A percentile compares a stretch with the other conserved stretches of the same genome.
These are phyloP conservation scores for Oxytropis ochrocephala DNA, from an alignment of 306 rosid species.

Conservation along the genomic window DNA sequence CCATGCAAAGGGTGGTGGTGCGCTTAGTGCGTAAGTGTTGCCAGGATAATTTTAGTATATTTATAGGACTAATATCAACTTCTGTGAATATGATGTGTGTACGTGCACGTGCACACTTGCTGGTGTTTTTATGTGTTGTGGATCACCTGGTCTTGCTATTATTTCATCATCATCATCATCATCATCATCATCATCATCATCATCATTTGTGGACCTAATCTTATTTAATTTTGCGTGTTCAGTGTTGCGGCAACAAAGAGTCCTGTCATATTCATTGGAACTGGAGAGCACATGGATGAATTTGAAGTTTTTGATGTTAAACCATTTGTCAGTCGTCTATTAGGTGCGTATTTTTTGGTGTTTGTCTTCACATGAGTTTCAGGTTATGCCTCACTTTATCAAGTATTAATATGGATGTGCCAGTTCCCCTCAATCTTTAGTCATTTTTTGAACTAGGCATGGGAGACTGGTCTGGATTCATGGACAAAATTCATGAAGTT, in stretches of 20 bases:
- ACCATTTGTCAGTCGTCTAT: constrained; percentile 81
- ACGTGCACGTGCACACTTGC: background rate
- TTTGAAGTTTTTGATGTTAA: constrained; percentile 84
- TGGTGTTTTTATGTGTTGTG: background rate
- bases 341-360: constrained; percentile 36
- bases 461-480: constrained; percentile 87
- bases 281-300: constrained; percentile 88
- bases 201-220: background rate
- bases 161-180: background rate
- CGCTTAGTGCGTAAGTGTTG: constrained; percentile 75
- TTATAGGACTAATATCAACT: constrained; percentile 1
- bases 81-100: background rate
- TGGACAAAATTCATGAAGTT: constrained; percentile 86
- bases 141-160: background rate
- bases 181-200: background rate
- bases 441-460: constrained; percentile 40
- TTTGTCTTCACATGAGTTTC: background rate
- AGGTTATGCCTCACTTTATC: background rate
- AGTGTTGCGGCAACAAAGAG: constrained; percentile 90
- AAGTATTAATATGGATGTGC: background rate
- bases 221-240: constrained; percentile 16
- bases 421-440: background rate
- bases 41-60: background rate
- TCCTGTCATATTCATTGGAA: constrained; percentile 79
- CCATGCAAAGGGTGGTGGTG: constrained; percentile 87